phyloP scores from a whole-genome alignment of 2,329 filamentous ascomycete genomes.

The Diaporthe batatas region DNA sequence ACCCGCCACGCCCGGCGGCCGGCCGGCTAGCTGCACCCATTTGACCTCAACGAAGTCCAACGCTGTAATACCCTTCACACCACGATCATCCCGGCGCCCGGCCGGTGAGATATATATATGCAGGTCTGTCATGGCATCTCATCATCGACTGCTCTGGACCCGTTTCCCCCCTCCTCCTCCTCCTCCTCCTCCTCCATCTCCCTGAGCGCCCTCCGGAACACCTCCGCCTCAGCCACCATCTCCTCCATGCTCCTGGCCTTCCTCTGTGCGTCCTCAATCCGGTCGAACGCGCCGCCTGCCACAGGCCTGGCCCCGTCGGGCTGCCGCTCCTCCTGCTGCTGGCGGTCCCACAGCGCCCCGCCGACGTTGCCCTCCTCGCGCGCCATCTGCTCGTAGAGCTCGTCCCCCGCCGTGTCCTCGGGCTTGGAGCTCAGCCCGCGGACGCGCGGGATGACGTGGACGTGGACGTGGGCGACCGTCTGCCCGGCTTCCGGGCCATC shows the following conservation, averaged over 20 bases:
- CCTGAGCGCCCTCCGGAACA: constrained; percentile 68
- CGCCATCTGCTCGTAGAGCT: constrained; percentile 86
- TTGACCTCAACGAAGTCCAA: background rate
- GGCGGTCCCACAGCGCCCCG: constrained; percentile 72
- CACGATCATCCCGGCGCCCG: background rate
- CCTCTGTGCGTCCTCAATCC: constrained; percentile 79
- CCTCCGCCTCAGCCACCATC: constrained; percentile 83
- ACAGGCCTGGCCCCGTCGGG: constrained; percentile 54
- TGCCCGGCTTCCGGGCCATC: constrained; percentile 92
- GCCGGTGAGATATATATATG: constrained; percentile 46
- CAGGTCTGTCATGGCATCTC: constrained; percentile 57
- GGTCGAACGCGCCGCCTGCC: constrained; percentile 72
- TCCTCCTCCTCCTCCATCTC: constrained; percentile 54
- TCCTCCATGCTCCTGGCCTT: constrained; percentile 76
- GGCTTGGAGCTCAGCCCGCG: constrained; percentile 64
- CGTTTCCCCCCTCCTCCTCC: constrained; percentile 15
- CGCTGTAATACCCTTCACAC: too few species aligned
- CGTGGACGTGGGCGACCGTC: constrained; percentile 93
- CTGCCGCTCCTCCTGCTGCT: constrained; percentile 15
- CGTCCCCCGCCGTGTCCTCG: constrained; percentile 66
- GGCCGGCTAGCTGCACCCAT: background rate
- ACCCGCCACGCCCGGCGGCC: too few species aligned
- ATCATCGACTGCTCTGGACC: background rate
- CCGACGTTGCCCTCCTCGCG: constrained; percentile 87
- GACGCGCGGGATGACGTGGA: constrained; percentile 86